A percentile compares a stretch with the other conserved stretches of the same genome.
phyloP scores from a whole-genome alignment of 371 early-diverging fungal species.

The Mucor sp. region DNA sequence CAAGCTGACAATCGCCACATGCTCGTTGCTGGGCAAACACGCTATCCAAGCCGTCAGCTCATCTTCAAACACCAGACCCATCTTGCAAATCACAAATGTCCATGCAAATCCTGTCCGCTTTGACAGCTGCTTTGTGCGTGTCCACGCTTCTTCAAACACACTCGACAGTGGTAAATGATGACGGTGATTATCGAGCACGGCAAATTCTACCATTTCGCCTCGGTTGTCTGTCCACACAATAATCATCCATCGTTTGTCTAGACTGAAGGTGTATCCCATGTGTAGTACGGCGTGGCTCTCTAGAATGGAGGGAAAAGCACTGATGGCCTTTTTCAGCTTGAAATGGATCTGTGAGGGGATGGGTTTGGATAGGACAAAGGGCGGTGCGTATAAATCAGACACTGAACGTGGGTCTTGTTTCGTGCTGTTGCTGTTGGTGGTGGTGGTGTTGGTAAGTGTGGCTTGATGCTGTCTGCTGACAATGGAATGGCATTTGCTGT shows the following conservation, averaged over 20 bases:
- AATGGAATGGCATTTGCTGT: constrained; percentile 54
- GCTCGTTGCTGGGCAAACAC: constrained; percentile 30
- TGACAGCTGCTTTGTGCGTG: constrained; percentile 32
- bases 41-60: constrained; percentile 51
- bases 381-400: constrained; percentile 52
- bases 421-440: too few relatives aligned
- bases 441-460: too few relatives aligned
- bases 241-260: constrained; percentile 59
- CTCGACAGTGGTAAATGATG: constrained; percentile 4
- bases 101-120: constrained; percentile 36
- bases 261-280: constrained; percentile 59
- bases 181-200: constrained; percentile 21
- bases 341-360: constrained; percentile 43
- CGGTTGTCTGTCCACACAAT: constrained; percentile 64
- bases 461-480: constrained; percentile 18
- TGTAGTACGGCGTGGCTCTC: constrained; percentile 50
- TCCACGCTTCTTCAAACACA: constrained; percentile 48
- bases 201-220: constrained; percentile 58
- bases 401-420: not conserved
- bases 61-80: constrained; percentile 46
- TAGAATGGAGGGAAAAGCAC: constrained; percentile 28
- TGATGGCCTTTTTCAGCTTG: constrained; percentile 36
- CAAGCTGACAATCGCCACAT: constrained; percentile 50
- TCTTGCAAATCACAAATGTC: constrained; percentile 51
- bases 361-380: constrained; percentile 54